Conservation (phyloP, 2,329 filamentous ascomycete genomes). For the Alternaria metachromatica region DNA sequence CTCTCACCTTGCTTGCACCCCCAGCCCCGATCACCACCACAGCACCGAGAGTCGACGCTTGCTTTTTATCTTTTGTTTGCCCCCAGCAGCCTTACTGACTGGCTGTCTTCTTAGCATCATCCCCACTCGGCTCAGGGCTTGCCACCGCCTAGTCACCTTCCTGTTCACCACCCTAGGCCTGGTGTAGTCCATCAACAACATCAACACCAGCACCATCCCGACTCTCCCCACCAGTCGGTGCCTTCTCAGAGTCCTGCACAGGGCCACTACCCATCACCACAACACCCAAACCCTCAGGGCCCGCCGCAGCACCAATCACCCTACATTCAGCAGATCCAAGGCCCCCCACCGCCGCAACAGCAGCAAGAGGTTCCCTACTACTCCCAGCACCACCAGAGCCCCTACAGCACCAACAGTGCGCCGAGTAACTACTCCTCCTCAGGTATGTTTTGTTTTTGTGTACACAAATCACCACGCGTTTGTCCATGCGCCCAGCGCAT, state of each 20-base stretch:
- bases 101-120: slow-evolving; percentile 67
- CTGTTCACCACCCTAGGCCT: slow-evolving; percentile 71
- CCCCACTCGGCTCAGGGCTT: slow-evolving; percentile 78
- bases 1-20: slow-evolving; percentile 19
- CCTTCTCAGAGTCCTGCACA: slow-evolving; percentile 63
- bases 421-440: slow-evolving; percentile 86
- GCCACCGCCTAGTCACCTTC: slow-evolving; percentile 63
- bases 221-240: slow-evolving; percentile 67
- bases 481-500: slow-evolving; percentile 17
- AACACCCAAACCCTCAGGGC: slow-evolving; percentile 66
- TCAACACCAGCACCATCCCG: slow-evolving; percentile 61
- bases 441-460: slow-evolving; percentile 38
- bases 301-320: slow-evolving; percentile 59
- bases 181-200: slow-evolving; percentile 65
- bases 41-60: slow-evolving; percentile 8
- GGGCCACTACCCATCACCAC: slow-evolving; percentile 71
- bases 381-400: slow-evolving; percentile 80
- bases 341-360: slow-evolving; percentile 65
- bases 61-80: slow-evolving; percentile 20
- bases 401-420: slow-evolving; percentile 82
- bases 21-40: slow-evolving; percentile 22
- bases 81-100: slow-evolving; percentile 39
- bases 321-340: slow-evolving; percentile 73
- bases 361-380: slow-evolving; percentile 75
- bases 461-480: slow-evolving; percentile 6